Evolutionary conservation across 768 basidiomycete species (phyloP).

Genomic region (Psilocybe subaeruginosa): DNA sequence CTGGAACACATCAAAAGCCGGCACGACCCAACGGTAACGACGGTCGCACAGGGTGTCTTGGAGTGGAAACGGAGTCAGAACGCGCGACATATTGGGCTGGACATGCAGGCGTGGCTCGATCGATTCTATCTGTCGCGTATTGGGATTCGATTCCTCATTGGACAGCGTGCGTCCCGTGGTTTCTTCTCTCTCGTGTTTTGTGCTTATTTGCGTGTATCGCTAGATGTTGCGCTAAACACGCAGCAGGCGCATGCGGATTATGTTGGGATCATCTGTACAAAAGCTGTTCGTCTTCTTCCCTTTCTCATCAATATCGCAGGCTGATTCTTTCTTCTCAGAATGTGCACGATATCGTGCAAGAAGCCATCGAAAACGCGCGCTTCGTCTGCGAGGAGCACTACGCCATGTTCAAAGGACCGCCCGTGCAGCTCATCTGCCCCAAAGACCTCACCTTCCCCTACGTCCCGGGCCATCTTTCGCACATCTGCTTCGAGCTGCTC

Average conservation of each 20-base stretch:
- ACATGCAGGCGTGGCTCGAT: slow-evolving; percentile 95
- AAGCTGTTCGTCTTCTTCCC: slow-evolving; percentile 59
- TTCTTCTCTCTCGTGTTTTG: background rate
- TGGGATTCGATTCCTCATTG: slow-evolving; percentile 95
- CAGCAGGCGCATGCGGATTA: slow-evolving; percentile 88
- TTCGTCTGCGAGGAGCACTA: slow-evolving; percentile 96
- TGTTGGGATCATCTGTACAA: slow-evolving; percentile 97
- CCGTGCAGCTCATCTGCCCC: slow-evolving; percentile 95
- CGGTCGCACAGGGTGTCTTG: slow-evolving; percentile 93
- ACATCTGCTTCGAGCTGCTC: slow-evolving; percentile 95
- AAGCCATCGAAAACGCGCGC: slow-evolving; percentile 97
- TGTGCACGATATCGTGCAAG: slow-evolving; percentile 96
- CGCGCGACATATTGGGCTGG: slow-evolving; percentile 72
- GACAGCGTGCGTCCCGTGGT: slow-evolving; percentile 71
- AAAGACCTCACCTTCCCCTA: slow-evolving; percentile 86
- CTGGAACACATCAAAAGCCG: slow-evolving; percentile 90
- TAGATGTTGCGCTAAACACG: slow-evolving; percentile 94
- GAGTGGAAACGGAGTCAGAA: slow-evolving; percentile 90
- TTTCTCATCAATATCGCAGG: background rate
- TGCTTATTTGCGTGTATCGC: slow-evolving; percentile 6
- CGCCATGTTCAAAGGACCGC: slow-evolving; percentile 94
- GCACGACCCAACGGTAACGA: slow-evolving; percentile 97
- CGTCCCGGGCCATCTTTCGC: slow-evolving; percentile 94
- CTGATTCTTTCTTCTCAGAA: slow-evolving; percentile 50
- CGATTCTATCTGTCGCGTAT: slow-evolving; percentile 96